Percentiles rank a stretch among this genome's conserved stretches.
Conservation (phyloP, 306 rosid species). For the Medicago arabica region DNA sequence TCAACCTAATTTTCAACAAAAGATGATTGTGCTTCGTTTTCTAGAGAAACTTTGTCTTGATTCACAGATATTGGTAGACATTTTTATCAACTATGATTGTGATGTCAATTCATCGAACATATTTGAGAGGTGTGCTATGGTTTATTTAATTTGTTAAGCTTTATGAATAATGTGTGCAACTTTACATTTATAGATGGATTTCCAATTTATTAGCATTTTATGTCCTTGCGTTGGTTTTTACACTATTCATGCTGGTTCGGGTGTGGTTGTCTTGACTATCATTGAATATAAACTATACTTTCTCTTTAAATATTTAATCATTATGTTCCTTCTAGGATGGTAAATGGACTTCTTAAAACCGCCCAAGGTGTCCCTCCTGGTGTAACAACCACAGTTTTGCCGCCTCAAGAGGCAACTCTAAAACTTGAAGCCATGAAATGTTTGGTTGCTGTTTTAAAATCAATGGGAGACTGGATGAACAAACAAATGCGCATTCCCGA, state of each 20-base stretch:
- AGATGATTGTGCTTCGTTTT: constrained; percentile 97
- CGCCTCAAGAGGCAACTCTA: constrained; percentile 91
- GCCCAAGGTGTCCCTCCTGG: constrained; percentile 98
- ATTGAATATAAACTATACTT: constrained; percentile 24
- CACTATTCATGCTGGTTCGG: constrained; percentile 17
- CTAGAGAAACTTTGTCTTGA: constrained; percentile 93
- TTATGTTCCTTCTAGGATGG: constrained; percentile 75
- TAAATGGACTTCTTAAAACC: constrained; percentile 98
- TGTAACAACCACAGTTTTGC: constrained; percentile 83
- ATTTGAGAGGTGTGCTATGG: constrained; percentile 84
- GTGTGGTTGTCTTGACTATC: constrained; percentile 30
- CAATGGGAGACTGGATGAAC: constrained; percentile 98
- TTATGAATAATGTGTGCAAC: constrained; percentile 14
- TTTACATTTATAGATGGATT: constrained; percentile 33
- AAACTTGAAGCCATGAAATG: constrained; percentile 97
- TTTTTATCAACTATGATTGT: constrained; percentile 95
- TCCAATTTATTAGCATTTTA: constrained; percentile 35
- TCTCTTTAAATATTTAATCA: constrained; percentile 31
- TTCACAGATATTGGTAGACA: constrained; percentile 97
- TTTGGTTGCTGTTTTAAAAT: constrained; percentile 80
- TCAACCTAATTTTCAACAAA: constrained; percentile 98
- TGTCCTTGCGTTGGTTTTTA: constrained; percentile 22
- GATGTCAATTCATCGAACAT: constrained; percentile 99
- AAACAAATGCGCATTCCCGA: constrained; percentile 95
- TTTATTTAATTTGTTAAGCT: constrained; percentile 35